These are phyloP conservation scores for Cyclotella sp. DNA, from an alignment of 108 stramenopile species.

Conservation along the genomic window DNA sequence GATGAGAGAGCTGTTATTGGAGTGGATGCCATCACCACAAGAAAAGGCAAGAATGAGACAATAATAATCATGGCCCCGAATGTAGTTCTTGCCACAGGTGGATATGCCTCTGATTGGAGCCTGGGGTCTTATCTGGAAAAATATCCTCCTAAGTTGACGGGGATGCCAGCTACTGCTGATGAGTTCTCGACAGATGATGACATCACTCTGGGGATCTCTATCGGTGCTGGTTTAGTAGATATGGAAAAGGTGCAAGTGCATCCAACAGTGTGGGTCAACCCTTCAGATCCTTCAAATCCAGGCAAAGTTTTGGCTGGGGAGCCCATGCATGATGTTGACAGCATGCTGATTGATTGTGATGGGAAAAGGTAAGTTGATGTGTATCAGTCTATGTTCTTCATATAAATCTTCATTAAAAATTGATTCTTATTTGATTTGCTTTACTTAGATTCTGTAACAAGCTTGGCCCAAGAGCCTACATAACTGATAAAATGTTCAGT, in stretches of 20 bases:
- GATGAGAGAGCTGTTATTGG: conserved; percentile 65
- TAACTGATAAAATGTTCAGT: conserved; percentile 77
- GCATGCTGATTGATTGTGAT: conserved; percentile 55
- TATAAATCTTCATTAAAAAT: background rate
- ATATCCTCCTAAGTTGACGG: conserved; percentile 86
- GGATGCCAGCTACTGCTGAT: conserved; percentile 88
- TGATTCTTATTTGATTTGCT: background rate
- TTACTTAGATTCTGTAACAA: conserved; percentile 73
- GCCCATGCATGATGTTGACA: conserved; percentile 77
- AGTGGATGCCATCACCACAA: conserved; percentile 50
- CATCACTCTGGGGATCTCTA: conserved; percentile 72
- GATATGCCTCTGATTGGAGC: conserved; percentile 85
- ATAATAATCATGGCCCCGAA: conserved; percentile 63
- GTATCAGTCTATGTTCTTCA: background rate
- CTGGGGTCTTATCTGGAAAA: conserved; percentile 73
- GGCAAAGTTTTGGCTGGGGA: conserved; percentile 89
- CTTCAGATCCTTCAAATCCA: conserved; percentile 86
- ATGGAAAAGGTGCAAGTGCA: conserved; percentile 99
- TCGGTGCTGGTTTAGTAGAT: conserved; percentile 91
- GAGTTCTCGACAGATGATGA: conserved; percentile 93
- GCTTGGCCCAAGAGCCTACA: conserved; percentile 67
- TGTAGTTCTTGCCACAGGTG: conserved; percentile 91
- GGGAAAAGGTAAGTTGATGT: conserved; percentile 41
- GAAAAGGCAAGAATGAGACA: conserved; percentile 22
- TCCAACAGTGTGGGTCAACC: conserved; percentile 97